Conservation (phyloP, 345 rosid genomes). For the Euphorbia peplus region DNA sequence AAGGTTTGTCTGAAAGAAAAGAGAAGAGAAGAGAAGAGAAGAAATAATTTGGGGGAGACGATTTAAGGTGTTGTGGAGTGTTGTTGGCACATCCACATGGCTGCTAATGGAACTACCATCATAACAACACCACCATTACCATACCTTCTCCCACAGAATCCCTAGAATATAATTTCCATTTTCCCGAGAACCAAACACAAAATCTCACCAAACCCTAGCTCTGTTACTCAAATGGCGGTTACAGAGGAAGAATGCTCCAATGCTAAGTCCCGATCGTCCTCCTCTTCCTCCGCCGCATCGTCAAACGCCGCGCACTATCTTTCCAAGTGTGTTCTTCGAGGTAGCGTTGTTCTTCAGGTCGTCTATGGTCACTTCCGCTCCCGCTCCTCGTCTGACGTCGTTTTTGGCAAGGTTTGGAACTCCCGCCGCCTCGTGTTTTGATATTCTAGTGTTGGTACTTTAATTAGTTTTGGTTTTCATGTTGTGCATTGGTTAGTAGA, state of each 20-base stretch:
- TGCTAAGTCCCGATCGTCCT: constrained; percentile 63
- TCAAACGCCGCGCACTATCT: constrained; percentile 53
- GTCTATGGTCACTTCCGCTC: constrained; percentile 76
- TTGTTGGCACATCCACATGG: neutral
- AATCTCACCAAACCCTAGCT: constrained; percentile 9
- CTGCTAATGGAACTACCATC: neutral
- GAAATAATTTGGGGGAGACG: neutral
- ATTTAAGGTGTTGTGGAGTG: neutral
- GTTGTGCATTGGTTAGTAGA: neutral
- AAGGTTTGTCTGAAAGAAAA: neutral
- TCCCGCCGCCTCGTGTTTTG: too few species aligned
- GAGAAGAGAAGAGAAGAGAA: neutral
- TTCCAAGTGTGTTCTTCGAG: constrained; percentile 85
- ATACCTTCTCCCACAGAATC: too few species aligned
- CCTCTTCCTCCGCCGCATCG: constrained; percentile 40
- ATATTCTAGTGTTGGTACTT: neutral
- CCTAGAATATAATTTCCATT: neutral
- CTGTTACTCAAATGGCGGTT: constrained; percentile 57
- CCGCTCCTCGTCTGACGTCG: constrained; percentile 62
- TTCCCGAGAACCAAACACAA: constrained; percentile 16
- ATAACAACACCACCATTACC: neutral
- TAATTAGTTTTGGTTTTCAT: neutral
- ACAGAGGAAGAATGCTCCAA: constrained; percentile 89
- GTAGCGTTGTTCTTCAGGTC: constrained; percentile 83
- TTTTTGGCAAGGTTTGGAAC: constrained; percentile 97